Percentiles rank a stretch among this genome's conserved stretches.
phyloP scores from a whole-genome alignment of 2,329 filamentous ascomycete genomes.

The Trichoderma guizhouense region DNA sequence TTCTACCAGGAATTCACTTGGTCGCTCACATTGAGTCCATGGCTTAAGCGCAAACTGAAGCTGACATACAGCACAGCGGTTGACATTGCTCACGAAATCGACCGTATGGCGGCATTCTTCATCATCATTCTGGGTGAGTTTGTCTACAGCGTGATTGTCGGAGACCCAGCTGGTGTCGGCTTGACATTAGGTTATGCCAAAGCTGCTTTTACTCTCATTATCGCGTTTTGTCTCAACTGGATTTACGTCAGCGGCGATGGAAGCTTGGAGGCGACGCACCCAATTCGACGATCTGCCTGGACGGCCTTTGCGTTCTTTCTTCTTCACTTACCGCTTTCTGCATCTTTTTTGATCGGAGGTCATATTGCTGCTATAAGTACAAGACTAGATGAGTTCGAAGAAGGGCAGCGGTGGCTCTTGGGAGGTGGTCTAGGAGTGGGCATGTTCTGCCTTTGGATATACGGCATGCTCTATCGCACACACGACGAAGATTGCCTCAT shows the following conservation, averaged over 20 bases:
- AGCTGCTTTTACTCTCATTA: slow-evolving; percentile 46
- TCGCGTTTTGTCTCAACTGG: slow-evolving; percentile 50
- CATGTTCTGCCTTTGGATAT: slow-evolving; percentile 42
- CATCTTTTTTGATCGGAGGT: slow-evolving; percentile 45
- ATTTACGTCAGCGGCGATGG: slow-evolving; percentile 48
- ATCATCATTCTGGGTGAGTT: slow-evolving; percentile 52
- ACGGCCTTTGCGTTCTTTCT: slow-evolving; percentile 45
- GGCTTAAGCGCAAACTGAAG: slow-evolving; percentile 41
- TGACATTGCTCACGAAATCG: slow-evolving; percentile 48
- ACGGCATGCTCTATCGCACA: slow-evolving; percentile 40
- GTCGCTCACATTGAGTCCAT: slow-evolving; percentile 43
- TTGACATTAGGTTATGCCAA: slow-evolving; percentile 42
- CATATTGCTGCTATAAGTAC: slow-evolving; percentile 44
- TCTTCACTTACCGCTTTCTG: slow-evolving; percentile 44
- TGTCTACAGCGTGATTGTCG: slow-evolving; percentile 47
- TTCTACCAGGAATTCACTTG: slow-evolving; percentile 42
- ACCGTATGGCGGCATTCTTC: slow-evolving; percentile 49
- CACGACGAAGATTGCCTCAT: slow-evolving; percentile 36
- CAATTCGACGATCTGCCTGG: slow-evolving; percentile 42
- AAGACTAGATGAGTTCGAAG: slow-evolving; percentile 37
- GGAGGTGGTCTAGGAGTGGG: slow-evolving; percentile 45
- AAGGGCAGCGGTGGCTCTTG: slow-evolving; percentile 45
- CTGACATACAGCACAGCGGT: slow-evolving; percentile 46
- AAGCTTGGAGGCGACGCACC: slow-evolving; percentile 41
- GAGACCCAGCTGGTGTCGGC: slow-evolving; percentile 43